phyloP scores from a whole-genome alignment of 108 stramenopile species.

The Pseudonitzschia multistriata region DNA sequence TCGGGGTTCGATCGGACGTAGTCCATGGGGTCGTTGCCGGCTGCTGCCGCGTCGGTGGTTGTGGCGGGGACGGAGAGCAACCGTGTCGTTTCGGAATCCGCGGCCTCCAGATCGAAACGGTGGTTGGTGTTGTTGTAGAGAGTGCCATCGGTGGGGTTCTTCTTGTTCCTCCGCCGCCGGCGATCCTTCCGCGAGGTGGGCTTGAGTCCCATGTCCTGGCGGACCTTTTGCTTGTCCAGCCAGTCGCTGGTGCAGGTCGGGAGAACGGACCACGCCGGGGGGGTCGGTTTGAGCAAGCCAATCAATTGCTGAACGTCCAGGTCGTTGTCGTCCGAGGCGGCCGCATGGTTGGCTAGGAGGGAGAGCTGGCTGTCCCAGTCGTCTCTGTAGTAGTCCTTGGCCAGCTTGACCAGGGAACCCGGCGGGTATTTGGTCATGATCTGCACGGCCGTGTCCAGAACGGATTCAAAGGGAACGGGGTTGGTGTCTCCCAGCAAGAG shows the following conservation, averaged over 20 bases:
- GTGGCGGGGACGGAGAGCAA: neutral
- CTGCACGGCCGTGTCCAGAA: conserved; percentile 69
- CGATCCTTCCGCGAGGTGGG: conserved; percentile 56
- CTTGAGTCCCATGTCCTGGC: conserved; percentile 45
- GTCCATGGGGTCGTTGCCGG: conserved; percentile 2
- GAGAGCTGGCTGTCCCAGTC: conserved; percentile 2
- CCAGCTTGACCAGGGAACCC: conserved; percentile 54
- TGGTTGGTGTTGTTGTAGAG: neutral
- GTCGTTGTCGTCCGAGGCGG: neutral
- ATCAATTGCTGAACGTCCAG: conserved; percentile 27
- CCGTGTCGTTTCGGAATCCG: neutral
- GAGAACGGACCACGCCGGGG: conserved; percentile 54
- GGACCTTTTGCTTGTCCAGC: conserved; percentile 59
- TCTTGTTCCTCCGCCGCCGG: conserved; percentile 14
- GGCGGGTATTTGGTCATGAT: conserved; percentile 83
- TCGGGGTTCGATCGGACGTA: conserved; percentile 6
- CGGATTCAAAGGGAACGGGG: conserved; percentile 77
- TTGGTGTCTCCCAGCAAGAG: neutral
- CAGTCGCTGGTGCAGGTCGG: conserved; percentile 60
- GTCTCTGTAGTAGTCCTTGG: conserved; percentile 52
- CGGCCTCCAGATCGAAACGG: neutral
- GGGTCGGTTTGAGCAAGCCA: conserved; percentile 49
- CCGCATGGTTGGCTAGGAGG: neutral
- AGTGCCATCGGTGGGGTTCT: neutral
- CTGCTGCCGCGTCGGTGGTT: neutral